Evolutionary conservation across 2,329 filamentous ascomycete genomes (phyloP).

Genomic region (Stemphylium beticola): DNA sequence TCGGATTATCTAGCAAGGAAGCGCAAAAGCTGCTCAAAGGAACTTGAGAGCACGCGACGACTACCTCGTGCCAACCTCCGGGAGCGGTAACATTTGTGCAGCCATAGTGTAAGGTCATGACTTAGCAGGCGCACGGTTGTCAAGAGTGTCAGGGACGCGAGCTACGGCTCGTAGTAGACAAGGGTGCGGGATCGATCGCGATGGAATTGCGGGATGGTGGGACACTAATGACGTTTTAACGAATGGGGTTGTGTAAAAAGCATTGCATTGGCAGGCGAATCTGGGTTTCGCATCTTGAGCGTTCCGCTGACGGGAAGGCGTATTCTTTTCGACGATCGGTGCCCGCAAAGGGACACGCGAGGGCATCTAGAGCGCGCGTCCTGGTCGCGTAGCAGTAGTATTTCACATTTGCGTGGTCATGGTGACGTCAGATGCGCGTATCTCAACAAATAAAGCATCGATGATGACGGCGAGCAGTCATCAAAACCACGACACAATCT

Average conservation of each 20-base stretch:
- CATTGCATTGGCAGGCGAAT: slow-evolving; percentile 15
- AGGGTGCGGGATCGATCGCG: slow-evolving; percentile 12
- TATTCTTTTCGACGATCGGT: slow-evolving; percentile 14
- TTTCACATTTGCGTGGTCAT: slow-evolving; percentile 22
- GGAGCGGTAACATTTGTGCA: neutral
- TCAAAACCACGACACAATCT: slow-evolving; percentile 5
- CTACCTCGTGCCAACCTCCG: neutral
- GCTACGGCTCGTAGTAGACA: slow-evolving; percentile 6
- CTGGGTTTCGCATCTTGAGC: slow-evolving; percentile 12
- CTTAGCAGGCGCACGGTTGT: slow-evolving; percentile 2
- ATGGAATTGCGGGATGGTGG: slow-evolving; percentile 12
- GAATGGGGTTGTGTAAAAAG: slow-evolving; percentile 14
- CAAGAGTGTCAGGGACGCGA: slow-evolving; percentile 1
- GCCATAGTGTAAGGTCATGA: slow-evolving; percentile 5
- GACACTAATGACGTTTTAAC: slow-evolving; percentile 12
- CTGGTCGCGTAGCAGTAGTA: slow-evolving; percentile 11
- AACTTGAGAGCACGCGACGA: slow-evolving; percentile 9
- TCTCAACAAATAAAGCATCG: slow-evolving; percentile 23
- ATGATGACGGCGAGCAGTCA: slow-evolving; percentile 23
- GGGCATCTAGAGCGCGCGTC: slow-evolving; percentile 22
- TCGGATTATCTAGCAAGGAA: slow-evolving; percentile 62
- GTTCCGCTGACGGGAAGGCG: slow-evolving; percentile 10
- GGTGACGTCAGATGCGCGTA: slow-evolving; percentile 37
- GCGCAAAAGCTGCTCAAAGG: slow-evolving; percentile 54
- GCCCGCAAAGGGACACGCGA: slow-evolving; percentile 5